Evolutionary conservation across 2,329 filamentous ascomycete genomes (phyloP).

Genomic region (Calonectria henricotiae): DNA sequence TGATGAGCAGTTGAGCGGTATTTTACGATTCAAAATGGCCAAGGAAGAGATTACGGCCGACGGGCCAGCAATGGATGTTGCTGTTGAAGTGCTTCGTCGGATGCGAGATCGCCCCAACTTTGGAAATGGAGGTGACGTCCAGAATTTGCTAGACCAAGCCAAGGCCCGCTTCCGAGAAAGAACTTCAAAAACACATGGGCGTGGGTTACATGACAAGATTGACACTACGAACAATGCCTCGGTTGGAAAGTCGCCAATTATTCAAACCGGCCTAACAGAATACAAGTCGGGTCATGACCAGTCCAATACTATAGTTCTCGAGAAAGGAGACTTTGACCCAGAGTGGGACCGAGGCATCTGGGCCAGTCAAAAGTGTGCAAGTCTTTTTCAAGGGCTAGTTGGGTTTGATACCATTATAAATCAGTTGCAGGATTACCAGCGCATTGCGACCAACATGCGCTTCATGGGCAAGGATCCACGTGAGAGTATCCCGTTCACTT

Average conservation of each 20-base stretch:
- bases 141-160: conserved; percentile 61
- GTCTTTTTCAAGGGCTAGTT: conserved; percentile 73
- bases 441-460: conserved; percentile 69
- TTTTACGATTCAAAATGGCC: conserved; percentile 78
- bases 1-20: conserved; percentile 71
- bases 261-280: conserved; percentile 48
- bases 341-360: conserved; percentile 68
- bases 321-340: conserved; percentile 70
- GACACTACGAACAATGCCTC: background rate
- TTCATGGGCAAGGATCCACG: conserved; percentile 68
- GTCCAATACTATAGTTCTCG: conserved; percentile 46
- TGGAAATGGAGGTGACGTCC: conserved; percentile 83
- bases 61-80: conserved; percentile 68
- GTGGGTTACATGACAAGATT: background rate
- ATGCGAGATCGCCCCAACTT: conserved; percentile 79
- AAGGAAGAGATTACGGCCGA: conserved; percentile 70
- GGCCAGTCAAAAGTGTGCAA: conserved; percentile 62
- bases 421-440: conserved; percentile 71
- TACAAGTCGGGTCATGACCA: conserved; percentile 40
- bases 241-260: too few relatives aligned
- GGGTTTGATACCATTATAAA: conserved; percentile 72
- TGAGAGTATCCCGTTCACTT: conserved; percentile 74
- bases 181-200: background rate
- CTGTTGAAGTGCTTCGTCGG: conserved; percentile 74
- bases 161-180: conserved; percentile 6